Evolutionary conservation across 164 flowering plant species (phyloP).

Genomic region (Warburgia ugandensis): DNA sequence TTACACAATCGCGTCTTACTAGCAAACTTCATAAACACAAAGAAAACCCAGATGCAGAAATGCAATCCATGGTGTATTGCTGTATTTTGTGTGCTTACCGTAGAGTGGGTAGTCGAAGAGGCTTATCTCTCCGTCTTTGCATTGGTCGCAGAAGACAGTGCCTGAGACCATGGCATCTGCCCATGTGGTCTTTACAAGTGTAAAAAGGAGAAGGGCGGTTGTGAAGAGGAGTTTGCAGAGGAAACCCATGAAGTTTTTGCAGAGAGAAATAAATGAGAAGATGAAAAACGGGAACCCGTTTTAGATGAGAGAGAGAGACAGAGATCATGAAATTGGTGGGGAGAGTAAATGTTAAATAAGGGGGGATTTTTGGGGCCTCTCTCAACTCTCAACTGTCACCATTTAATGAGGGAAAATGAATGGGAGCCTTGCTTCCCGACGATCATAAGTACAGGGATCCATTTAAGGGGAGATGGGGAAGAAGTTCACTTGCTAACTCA

Average conservation of each 20-base stretch:
- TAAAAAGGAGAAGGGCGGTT: conserved; percentile 25
- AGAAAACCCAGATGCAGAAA: too few relatives aligned
- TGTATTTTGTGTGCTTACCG: conserved; percentile 39
- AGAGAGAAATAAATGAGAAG: neutral
- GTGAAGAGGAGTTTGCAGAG: conserved; percentile 22
- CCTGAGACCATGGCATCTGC: conserved; percentile 68
- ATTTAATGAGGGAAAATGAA: too few relatives aligned
- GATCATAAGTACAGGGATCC: too few relatives aligned
- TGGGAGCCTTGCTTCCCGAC: too few relatives aligned
- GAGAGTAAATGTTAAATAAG: neutral
- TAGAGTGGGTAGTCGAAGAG: conserved; percentile 71
- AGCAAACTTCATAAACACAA: too few relatives aligned
- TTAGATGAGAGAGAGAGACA: neutral
- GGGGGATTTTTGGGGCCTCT: neutral
- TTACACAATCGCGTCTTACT: too few relatives aligned
- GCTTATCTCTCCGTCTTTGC: conserved; percentile 74
- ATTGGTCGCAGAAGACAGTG: conserved; percentile 82
- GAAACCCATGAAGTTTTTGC: conserved; percentile 30
- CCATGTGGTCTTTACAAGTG: conserved; percentile 32
- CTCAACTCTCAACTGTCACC: conserved; percentile 9
- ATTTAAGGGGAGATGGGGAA: too few relatives aligned
- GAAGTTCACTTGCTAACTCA: too few relatives aligned
- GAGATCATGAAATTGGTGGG: neutral
- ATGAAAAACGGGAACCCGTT: neutral
- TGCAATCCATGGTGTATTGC: too few relatives aligned